Base-by-base conservation (phyloP, 2,329 filamentous ascomycete genomes). In the Fusarium nodosum region DNA sequence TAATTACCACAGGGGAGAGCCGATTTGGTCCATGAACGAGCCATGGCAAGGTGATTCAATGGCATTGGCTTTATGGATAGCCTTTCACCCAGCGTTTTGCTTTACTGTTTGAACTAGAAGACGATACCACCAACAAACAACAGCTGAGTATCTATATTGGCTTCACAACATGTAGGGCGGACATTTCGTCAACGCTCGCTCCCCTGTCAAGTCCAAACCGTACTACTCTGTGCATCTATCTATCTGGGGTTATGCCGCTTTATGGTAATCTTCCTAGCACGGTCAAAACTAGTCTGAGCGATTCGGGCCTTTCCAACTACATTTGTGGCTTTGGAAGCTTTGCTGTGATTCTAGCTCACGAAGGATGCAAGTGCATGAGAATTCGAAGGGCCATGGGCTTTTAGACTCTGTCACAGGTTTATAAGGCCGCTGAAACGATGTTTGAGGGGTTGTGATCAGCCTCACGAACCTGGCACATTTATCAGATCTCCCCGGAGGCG, bases 141-240 rank as follows among this genome's bases (percentile, higher is more conserved):
- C 45, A 33, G 26, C 31, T 44, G 33, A 26, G 22, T 33, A 30
- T 42, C 45, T 13, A 33, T 48, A 30, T 38, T 46, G 18, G 39
- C 39, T 41, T 62, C 48, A 38, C 45, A 50, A 36, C 39, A 48
- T 48, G 53, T 60, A 61, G 55, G 69, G 55, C 56, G 55, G 60
- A 53, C 51, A 60, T 15, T 53, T 67, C 28, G 20, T 50, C 33
- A 45, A 48, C 15, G 52, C 56, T 38, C n/a, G 48, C 53, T 55
- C 60, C 68, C 62, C 60, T 63, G 54, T 34, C 52, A 46, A 54
- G 56, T 38, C 41, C 60, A 60, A 45, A 56, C 57, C 62, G 28
- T 30, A 30, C 47, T 65, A 60, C 54, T 51, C 31, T 47, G 36
- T 54, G 41, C 41, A 28, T 44, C 22, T 30, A 28, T 44, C 22